A percentile compares a stretch with the other conserved stretches of the same genome.
phyloP scores from a whole-genome alignment of 2,329 filamentous ascomycete species.

The Monosporascus sp. region DNA sequence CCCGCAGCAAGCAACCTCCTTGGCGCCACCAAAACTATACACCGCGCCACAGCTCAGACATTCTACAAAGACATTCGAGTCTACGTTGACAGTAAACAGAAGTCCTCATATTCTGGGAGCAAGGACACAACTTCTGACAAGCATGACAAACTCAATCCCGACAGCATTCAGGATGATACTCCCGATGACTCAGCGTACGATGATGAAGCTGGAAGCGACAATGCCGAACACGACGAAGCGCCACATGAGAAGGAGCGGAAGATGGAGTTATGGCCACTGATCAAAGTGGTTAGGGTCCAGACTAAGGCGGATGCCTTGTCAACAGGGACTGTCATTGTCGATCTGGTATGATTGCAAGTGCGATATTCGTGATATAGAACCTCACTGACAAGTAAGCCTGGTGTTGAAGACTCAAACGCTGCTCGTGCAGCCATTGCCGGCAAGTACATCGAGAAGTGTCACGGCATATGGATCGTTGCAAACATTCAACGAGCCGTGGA shows the following conservation, averaged over 20 bases:
- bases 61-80: slow-evolving; percentile 43
- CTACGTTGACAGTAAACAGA: slow-evolving; percentile 53
- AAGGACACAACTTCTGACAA: neutral
- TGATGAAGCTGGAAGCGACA: neutral
- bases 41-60: slow-evolving; percentile 25
- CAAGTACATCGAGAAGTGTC: slow-evolving; percentile 56
- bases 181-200: neutral
- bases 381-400: slow-evolving; percentile 34
- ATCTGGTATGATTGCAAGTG: slow-evolving; percentile 36
- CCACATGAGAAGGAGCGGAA: slow-evolving; percentile 4
- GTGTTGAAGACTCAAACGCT: slow-evolving; percentile 54
- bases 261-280: slow-evolving; percentile 35
- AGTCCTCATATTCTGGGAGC: slow-evolving; percentile 10
- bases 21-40: slow-evolving; percentile 38
- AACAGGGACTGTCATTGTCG: slow-evolving; percentile 51
- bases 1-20: slow-evolving; percentile 36
- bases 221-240: neutral
- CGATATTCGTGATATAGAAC: neutral
- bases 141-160: neutral
- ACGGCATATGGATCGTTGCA: slow-evolving; percentile 53
- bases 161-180: neutral
- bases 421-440: slow-evolving; percentile 53
- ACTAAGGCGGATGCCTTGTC: slow-evolving; percentile 44
- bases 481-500: slow-evolving; percentile 55
- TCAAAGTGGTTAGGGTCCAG: slow-evolving; percentile 40